Evolutionary conservation across 2,329 filamentous ascomycete species (phyloP).

Genomic region (Penicillium vulpinum): DNA sequence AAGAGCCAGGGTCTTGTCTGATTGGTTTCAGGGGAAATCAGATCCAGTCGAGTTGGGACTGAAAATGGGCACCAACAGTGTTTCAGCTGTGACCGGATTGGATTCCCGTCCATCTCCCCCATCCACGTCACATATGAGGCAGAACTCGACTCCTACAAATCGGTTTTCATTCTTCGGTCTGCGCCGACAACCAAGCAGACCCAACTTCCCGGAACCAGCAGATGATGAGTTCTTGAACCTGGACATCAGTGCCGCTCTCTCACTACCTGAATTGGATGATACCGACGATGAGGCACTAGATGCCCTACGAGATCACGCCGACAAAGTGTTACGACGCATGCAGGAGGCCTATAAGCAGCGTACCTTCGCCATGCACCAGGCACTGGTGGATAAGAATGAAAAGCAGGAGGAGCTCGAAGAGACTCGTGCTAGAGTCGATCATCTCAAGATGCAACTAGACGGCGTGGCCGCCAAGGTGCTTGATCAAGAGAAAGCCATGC

Average conservation of each 20-base stretch:
- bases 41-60: slow-evolving; percentile 51
- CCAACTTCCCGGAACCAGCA: slow-evolving; percentile 38
- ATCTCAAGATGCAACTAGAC: slow-evolving; percentile 62
- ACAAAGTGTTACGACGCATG: slow-evolving; percentile 54
- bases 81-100: slow-evolving; percentile 13
- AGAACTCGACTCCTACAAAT: slow-evolving; percentile 26
- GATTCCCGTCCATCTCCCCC: slow-evolving; percentile 9
- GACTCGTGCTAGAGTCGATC: slow-evolving; percentile 56
- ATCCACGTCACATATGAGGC: slow-evolving; percentile 16
- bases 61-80: slow-evolving; percentile 23
- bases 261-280: slow-evolving; percentile 52
- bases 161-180: slow-evolving; percentile 48
- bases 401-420: slow-evolving; percentile 64
- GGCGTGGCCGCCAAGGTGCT: slow-evolving; percentile 57
- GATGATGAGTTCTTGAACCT: slow-evolving; percentile 57
- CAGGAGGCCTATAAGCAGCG: slow-evolving; percentile 59
- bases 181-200: slow-evolving; percentile 32
- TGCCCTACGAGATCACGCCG: slow-evolving; percentile 58
- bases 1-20: slow-evolving; percentile 43
- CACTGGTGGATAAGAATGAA: slow-evolving; percentile 56
- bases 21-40: slow-evolving; percentile 56
- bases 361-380: slow-evolving; percentile 51
- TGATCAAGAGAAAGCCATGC: slow-evolving; percentile 59
- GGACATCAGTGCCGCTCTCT: slow-evolving; percentile 56
- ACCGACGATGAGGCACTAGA: slow-evolving; percentile 57